Conservation (phyloP, 2,329 filamentous ascomycete genomes). For the Clarireedia homoeocarpa region DNA sequence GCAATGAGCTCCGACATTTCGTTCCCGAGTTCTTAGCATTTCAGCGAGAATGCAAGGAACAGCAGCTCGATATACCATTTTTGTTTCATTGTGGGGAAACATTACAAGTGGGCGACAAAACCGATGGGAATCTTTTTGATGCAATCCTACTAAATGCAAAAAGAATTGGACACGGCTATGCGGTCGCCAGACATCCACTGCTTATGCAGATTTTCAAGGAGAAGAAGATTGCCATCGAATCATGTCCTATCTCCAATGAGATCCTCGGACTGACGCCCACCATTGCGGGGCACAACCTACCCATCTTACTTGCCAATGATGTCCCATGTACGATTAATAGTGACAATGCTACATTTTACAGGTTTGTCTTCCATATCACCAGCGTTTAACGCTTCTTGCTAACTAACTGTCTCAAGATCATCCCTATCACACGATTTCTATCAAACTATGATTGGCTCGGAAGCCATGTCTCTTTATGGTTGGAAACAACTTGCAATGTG, state of each 20-base stretch:
- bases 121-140: conserved; percentile 62
- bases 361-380: conserved; percentile 35
- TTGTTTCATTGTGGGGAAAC: conserved; percentile 74
- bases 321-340: conserved; percentile 68
- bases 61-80: conserved; percentile 55
- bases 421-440: conserved; percentile 71
- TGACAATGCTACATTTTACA: conserved; percentile 68
- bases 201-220: conserved; percentile 59
- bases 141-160: conserved; percentile 57
- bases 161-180: conserved; percentile 68
- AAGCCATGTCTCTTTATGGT: conserved; percentile 58
- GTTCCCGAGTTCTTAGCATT: conserved; percentile 50
- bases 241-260: conserved; percentile 73
- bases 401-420: conserved; percentile 40
- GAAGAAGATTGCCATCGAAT: conserved; percentile 60
- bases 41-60: conserved; percentile 39
- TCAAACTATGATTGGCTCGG: conserved; percentile 62
- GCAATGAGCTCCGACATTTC: conserved; percentile 52
- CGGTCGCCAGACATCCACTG: conserved; percentile 56
- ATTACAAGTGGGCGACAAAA: conserved; percentile 54
- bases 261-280: conserved; percentile 60
- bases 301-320: conserved; percentile 60
- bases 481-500: conserved; percentile 62
- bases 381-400: not conserved
- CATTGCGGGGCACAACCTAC: conserved; percentile 58